Evolutionary conservation across 2,329 filamentous ascomycete species (phyloP).

Genomic region (Beauveria varroae): DNA sequence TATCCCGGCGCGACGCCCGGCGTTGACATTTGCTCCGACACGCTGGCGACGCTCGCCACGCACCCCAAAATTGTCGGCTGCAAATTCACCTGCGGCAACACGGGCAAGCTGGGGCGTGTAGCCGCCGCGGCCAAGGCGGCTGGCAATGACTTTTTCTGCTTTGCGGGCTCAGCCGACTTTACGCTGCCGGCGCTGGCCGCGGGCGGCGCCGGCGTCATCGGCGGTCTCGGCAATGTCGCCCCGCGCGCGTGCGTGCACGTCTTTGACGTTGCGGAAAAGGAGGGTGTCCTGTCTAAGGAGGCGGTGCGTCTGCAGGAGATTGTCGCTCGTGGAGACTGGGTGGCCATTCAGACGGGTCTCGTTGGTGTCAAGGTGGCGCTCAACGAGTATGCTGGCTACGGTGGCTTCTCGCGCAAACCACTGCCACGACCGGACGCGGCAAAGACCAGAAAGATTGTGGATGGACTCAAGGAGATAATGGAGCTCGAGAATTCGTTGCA

Average conservation of each 20-base stretch:
- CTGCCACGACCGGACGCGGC: constrained; percentile 17
- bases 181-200: constrained; percentile 60
- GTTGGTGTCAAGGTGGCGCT: constrained; percentile 64
- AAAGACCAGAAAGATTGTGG: constrained; percentile 14
- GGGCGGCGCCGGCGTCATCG: constrained; percentile 64
- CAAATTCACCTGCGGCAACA: constrained; percentile 65
- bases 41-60: constrained; percentile 47
- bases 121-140: constrained; percentile 40
- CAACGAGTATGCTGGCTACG: constrained; percentile 60
- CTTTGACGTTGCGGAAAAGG: constrained; percentile 51
- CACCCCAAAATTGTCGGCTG: constrained; percentile 62
- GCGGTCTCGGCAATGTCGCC: constrained; percentile 63
- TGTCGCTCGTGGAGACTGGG: constrained; percentile 64
- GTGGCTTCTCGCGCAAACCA: constrained; percentile 37
- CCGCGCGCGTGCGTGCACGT: constrained; percentile 58
- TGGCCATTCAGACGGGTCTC: constrained; percentile 62
- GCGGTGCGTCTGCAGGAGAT: constrained; percentile 58
- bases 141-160: constrained; percentile 56
- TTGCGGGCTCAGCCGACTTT: constrained; percentile 69
- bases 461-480: constrained; percentile 17
- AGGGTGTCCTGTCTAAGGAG: constrained; percentile 41
- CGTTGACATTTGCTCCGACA: constrained; percentile 56
- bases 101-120: constrained; percentile 59
- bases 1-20: constrained; percentile 59
- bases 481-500: constrained; percentile 15